Evolutionary conservation across 139 green algal species (phyloP), one percentile per base, ranked within the genome.

Genomic region (Chlamydomonas applanata): DNA sequence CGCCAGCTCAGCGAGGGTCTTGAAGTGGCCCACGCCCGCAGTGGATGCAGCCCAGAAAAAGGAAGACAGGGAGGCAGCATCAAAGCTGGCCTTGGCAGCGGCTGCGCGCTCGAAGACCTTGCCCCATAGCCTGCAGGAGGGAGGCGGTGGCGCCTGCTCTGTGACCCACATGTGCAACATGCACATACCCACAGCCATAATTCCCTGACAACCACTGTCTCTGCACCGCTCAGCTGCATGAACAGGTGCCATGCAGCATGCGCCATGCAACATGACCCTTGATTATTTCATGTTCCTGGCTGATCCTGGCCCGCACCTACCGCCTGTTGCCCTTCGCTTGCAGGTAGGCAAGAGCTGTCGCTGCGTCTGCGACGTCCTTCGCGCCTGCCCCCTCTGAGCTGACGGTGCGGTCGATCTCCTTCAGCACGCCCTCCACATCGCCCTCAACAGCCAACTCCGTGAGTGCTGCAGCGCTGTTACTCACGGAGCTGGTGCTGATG

Each of bases 301-400:
- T 44, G 29, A 69, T 25, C 19, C 19, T 66, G n/a, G 11, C n/a
- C 22, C 14, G 32, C 22, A 34, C 61, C 16, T 69, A 89, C 84
- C 81, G 78, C 34, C 85, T 65, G 76, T 86, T 80, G 27, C 77
- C 79, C 25, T 81, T 81, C 19, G 81, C 77, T 24, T 85, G 77
- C 71, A 90, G 72, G 71, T 84, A 86, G 0, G 85, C 74, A 25
- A 90, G 81, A 0, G 79, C 67, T 40, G 87, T 69, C 13, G 85
- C 85, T 34, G 81, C 85, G 61, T 90, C 85, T 9, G 85, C 72
- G 16, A 90, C 77, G 49, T 87, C 81, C 71, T 87, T 80, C 25
- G 67, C 67, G 17, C 45, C 61, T 16, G 49, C n/a, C 19, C 20
- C 29, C 35, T 80, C 75, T 5, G 11, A 67, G 17, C 52, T 65